Conservation (phyloP, 768 basidiomycete species). For the Cyclocybe cylindracea region DNA sequence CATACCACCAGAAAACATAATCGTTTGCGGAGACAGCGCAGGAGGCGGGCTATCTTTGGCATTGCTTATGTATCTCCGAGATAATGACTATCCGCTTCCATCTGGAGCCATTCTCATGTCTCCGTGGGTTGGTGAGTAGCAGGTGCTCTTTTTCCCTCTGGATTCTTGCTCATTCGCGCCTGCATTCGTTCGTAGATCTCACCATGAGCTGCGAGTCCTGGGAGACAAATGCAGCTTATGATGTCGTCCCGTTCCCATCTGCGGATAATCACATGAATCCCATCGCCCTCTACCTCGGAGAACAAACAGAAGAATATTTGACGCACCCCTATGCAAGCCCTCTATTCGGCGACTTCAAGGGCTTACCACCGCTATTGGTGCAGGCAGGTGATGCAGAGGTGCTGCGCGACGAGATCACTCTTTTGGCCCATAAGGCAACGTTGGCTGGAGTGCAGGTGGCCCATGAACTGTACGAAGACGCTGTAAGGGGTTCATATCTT, state of each 20-base stretch:
- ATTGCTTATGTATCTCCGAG: constrained; percentile 91
- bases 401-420: constrained; percentile 88
- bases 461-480: constrained; percentile 91
- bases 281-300: constrained; percentile 91
- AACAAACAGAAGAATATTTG: constrained; percentile 73
- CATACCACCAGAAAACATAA: constrained; percentile 89
- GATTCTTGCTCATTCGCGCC: constrained; percentile 2
- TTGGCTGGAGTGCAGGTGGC: constrained; percentile 82
- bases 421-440: constrained; percentile 92
- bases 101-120: constrained; percentile 87
- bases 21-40: constrained; percentile 90
- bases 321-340: constrained; percentile 98
- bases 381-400: constrained; percentile 95
- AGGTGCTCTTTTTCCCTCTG: not conserved
- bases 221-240: constrained; percentile 89
- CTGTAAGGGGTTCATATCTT: constrained; percentile 47
- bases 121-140: constrained; percentile 88
- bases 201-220: constrained; percentile 99
- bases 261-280: constrained; percentile 89
- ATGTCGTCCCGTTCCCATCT: constrained; percentile 75
- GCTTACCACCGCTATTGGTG: constrained; percentile 87
- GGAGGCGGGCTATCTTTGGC: constrained; percentile 89
- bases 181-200: constrained; percentile 53
- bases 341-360: constrained; percentile 85
- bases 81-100: constrained; percentile 83